These are phyloP conservation scores for Rhododendron vialii DNA, from an alignment of 148 eudicot genomes.

Conservation along the genomic window DNA sequence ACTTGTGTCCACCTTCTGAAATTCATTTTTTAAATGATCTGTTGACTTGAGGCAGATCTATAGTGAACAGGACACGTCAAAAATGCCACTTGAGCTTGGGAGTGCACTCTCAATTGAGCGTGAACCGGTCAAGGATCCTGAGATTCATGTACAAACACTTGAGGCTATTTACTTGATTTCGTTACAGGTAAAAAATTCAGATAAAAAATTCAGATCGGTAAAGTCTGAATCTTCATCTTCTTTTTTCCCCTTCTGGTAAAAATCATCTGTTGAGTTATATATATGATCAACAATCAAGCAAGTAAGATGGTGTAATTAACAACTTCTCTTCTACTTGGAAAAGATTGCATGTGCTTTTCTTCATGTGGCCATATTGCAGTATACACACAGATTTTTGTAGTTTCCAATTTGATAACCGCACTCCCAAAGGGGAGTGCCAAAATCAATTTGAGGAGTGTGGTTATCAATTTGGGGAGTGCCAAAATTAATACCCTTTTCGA, in stretches of 20 bases:
- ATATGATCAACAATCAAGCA: neutral
- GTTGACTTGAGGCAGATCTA: conserved; percentile 47
- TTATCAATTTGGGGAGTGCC: too few species aligned
- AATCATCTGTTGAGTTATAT: neutral
- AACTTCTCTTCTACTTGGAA: neutral
- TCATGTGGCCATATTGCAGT: neutral
- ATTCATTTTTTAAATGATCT: neutral
- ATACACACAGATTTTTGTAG: neutral
- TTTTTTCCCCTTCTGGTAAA: neutral
- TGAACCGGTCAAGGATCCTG: conserved; percentile 67
- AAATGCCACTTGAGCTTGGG: conserved; percentile 93
- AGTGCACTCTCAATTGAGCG: conserved; percentile 92
- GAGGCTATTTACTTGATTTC: conserved; percentile 81
- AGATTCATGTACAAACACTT: conserved; percentile 75
- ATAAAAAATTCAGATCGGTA: neutral
- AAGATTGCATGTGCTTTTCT: neutral
- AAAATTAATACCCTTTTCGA: too few species aligned
- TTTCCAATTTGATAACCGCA: too few species aligned
- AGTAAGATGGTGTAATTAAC: neutral
- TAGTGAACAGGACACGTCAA: conserved; percentile 69
- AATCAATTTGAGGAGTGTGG: too few species aligned
- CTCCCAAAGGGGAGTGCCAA: too few species aligned
- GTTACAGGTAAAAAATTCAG: conserved; percentile 50
- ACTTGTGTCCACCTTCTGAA: conserved; percentile 1
- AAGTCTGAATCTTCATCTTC: neutral